Percentiles rank a stretch among this genome's conserved stretches.
Conservation (phyloP, 305 asterid species). For the Fraxinus paxiana region DNA sequence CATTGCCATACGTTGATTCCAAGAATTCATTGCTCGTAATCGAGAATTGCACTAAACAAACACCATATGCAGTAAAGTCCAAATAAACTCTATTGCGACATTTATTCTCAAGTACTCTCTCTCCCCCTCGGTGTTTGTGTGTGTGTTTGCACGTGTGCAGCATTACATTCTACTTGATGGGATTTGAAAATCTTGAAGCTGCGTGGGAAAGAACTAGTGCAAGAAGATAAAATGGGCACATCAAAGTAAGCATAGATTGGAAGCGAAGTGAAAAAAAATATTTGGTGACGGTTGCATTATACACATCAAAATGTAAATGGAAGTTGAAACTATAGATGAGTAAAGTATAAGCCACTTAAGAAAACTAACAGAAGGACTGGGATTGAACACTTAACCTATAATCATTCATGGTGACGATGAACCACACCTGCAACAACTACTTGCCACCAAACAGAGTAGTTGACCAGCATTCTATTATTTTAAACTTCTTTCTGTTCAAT, state of each 20-base stretch:
- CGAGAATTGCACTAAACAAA: slow-evolving; percentile 17
- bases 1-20: not conserved
- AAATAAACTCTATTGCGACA: not conserved
- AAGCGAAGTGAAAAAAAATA: slow-evolving; percentile 46
- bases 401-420: slow-evolving; percentile 15
- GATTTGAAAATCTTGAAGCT: slow-evolving; percentile 15
- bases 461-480: slow-evolving; percentile 1
- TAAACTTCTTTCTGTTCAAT: not conserved
- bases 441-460: slow-evolving; percentile 39
- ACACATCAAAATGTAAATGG: slow-evolving; percentile 16
- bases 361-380: not conserved
- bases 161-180: not conserved
- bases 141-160: not conserved
- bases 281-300: slow-evolving; percentile 30
- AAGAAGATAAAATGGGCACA: slow-evolving; percentile 39
- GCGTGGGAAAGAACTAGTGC: slow-evolving; percentile 27
- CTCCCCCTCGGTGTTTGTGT: not conserved
- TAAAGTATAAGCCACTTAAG: slow-evolving; percentile 9
- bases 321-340: slow-evolving; percentile 15
- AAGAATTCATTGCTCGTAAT: not conserved
- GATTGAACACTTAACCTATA: slow-evolving; percentile 17
- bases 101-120: not conserved
- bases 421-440: slow-evolving; percentile 43
- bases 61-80: not conserved
- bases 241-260: slow-evolving; percentile 37